Percentiles rank a stretch among this genome's conserved stretches.
Conservation (phyloP, 345 rosid genomes). For the Salix exigua region DNA sequence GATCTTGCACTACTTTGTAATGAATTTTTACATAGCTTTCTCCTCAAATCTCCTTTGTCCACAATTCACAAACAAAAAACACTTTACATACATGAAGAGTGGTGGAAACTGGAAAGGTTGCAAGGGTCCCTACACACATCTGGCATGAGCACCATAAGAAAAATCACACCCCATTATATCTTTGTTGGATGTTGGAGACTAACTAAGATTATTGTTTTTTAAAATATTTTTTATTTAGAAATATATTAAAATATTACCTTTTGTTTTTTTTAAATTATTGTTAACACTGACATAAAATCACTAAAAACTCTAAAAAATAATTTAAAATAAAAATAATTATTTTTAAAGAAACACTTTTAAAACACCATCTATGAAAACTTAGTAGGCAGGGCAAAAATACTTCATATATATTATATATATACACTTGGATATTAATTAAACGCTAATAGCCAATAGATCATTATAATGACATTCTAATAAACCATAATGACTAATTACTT, state of each 20-base stretch:
- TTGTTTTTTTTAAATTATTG: too few species aligned
- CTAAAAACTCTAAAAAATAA: too few species aligned
- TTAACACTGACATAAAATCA: too few species aligned
- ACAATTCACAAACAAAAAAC: background rate
- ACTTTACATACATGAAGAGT: constrained; percentile 2
- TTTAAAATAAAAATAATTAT: too few species aligned
- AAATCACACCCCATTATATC: background rate
- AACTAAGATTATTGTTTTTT: too few species aligned
- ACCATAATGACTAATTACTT: constrained; percentile 13
- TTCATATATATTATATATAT: too few species aligned
- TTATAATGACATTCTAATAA: constrained; percentile 2
- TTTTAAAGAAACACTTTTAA: too few species aligned
- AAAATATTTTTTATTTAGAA: too few species aligned
- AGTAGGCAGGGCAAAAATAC: background rate
- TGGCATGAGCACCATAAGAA: background rate
- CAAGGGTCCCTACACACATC: constrained; percentile 9
- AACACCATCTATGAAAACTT: background rate
- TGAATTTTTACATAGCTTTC: background rate
- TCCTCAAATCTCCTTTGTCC: background rate
- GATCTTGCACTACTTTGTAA: background rate
- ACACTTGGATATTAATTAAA: background rate
- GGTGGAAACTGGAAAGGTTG: background rate
- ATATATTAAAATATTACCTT: too few species aligned
- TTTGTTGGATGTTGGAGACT: too few species aligned
- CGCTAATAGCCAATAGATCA: background rate